A percentile compares a stretch with the other conserved stretches of the same genome.
Evolutionary conservation across 352 stramenopile genomes (phyloP).

Genomic region (Pythium dissimile): DNA sequence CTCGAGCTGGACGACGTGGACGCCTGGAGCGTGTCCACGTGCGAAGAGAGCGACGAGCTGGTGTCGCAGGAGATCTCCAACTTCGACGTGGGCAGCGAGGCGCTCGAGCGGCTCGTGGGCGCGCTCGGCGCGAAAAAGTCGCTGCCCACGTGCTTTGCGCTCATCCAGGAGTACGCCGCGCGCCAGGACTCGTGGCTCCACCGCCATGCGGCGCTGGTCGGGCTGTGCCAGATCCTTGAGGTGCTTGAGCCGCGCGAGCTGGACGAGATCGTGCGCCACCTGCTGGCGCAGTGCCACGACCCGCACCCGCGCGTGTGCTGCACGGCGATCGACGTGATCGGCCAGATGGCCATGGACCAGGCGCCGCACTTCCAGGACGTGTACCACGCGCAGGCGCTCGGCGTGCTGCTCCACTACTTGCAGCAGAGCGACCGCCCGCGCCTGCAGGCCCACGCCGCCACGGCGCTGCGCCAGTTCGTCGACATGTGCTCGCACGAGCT

Average conservation of each 20-base stretch:
- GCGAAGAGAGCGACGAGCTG: conserved; percentile 62
- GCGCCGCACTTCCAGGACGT: conserved; percentile 72
- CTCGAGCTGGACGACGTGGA: conserved; percentile 74
- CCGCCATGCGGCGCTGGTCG: conserved; percentile 74
- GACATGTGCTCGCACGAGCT: conserved; percentile 69
- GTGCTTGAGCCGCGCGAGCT: conserved; percentile 60
- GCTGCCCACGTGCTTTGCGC: conserved; percentile 66
- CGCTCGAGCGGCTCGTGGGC: conserved; percentile 63
- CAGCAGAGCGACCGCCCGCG: conserved; percentile 54
- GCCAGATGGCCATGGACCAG: conserved; percentile 77
- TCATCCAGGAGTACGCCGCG: conserved; percentile 73
- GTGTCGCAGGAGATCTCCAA: conserved; percentile 78
- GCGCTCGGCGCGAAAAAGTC: conserved; percentile 69
- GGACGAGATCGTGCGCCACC: conserved; percentile 63
- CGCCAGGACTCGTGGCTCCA: conserved; percentile 65
- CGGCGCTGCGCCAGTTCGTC: conserved; percentile 78
- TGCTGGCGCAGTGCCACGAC: conserved; percentile 67
- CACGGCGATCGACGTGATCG: conserved; percentile 81
- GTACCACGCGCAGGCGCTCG: conserved; percentile 66
- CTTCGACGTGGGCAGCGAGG: conserved; percentile 83
- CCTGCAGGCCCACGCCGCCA: conserved; percentile 72
- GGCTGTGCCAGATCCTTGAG: conserved; percentile 79
- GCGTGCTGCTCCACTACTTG: conserved; percentile 62
- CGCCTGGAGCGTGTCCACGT: conserved; percentile 60
- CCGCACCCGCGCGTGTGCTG: conserved; percentile 76